Conservation (phyloP, 2,329 filamentous ascomycete genomes). For the Diaporthe eres region DNA sequence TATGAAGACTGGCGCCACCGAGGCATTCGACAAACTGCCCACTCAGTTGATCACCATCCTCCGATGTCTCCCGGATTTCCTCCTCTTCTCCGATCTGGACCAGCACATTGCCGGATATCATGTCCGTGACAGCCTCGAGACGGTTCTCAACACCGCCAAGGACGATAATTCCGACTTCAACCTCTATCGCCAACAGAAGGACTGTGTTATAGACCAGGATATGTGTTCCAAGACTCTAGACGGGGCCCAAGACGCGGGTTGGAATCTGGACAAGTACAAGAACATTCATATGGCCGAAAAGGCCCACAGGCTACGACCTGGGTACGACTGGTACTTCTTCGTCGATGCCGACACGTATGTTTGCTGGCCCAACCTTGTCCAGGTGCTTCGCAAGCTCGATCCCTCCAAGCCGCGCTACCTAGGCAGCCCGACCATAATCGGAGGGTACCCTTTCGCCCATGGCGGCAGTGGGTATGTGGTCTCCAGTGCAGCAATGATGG, state of each 20-base stretch:
- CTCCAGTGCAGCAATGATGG: constrained; percentile 65
- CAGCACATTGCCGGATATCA: constrained; percentile 61
- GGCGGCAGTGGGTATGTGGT: constrained; percentile 70
- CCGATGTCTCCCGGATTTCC: constrained; percentile 66
- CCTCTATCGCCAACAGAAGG: constrained; percentile 60
- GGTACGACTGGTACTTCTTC: constrained; percentile 72
- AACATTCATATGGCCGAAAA: constrained; percentile 72
- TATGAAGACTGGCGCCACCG: constrained; percentile 72
- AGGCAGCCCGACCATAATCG: constrained; percentile 62
- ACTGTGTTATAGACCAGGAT: constrained; percentile 61
- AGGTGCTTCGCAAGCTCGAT: constrained; percentile 62
- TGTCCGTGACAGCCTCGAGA: constrained; percentile 62
- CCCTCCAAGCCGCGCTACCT: constrained; percentile 61
- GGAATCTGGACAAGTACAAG: constrained; percentile 74
- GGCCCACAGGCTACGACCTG: constrained; percentile 63
- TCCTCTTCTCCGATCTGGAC: constrained; percentile 72
- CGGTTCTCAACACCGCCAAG: constrained; percentile 58
- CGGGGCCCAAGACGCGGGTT: constrained; percentile 54
- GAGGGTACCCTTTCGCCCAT: constrained; percentile 64
- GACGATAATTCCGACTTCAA: constrained; percentile 65
- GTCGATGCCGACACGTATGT: constrained; percentile 73
- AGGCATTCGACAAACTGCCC: constrained; percentile 67
- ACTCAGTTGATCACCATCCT: constrained; percentile 69
- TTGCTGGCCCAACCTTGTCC: constrained; percentile 65
- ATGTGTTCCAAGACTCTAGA: constrained; percentile 56